Base-by-base conservation (phyloP, 805 yeast genomes). In the Saccharomycopsis schoenii region DNA sequence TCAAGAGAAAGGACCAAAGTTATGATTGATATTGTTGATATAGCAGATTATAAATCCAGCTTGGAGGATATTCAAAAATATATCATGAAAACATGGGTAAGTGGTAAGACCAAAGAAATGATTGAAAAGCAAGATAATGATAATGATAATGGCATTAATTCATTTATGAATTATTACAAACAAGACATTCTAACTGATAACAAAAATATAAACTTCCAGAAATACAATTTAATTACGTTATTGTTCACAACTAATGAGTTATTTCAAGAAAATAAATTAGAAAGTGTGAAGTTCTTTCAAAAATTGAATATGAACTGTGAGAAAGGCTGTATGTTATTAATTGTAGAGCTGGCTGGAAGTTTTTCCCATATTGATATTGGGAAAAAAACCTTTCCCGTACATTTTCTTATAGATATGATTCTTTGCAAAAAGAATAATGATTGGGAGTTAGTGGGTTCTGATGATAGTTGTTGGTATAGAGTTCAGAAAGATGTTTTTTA, bases 291-390 rank as follows among this genome's bases (percentile, higher is more conserved):
- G 59, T 76, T 87, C 58, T 74, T 90, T 59, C 83, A 84, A 62
- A 68, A 72, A 11, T 71, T 90, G 61, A 78, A 81, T 59, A 65
- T 68, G 4, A 51, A 69, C 8, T 88, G 96, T 71, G 68, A 72
- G 41, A 60, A 70, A 1, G 94, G 92, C 0, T 73, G 89, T 15
- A 71, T 80, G 36, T 71, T 90, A 41, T 74, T 91, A 55, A 82
- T 90, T 25, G 82, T 89, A 1, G 97, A 90, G 68, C 86, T 94
- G 73, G 97, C 97, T 0, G 97, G 97, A 0, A 87, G 96, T 10
- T 90, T 85, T 71, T 88, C 96, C 1, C 85, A 89, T 67, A 87
- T 90, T 43, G 78, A 83, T 1, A 79, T 90, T 52, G 96, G 96
- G 2, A 71, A 82, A 37, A 89, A 86, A 70, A 80, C 76, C 65